phyloP scores from a whole-genome alignment of 805 yeast species.

The Lipomyces yamanashiensis region DNA sequence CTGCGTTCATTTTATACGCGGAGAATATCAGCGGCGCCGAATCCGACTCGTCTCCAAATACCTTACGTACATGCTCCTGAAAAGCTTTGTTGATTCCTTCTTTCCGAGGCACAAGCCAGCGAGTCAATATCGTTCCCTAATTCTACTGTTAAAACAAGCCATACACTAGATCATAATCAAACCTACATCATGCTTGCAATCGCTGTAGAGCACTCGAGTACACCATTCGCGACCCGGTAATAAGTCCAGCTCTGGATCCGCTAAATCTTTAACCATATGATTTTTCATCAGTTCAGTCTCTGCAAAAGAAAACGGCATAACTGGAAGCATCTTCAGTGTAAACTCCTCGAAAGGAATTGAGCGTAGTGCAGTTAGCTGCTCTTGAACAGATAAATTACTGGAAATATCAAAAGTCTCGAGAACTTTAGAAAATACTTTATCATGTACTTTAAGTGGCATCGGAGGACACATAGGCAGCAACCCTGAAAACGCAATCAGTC shows the following conservation, averaged over 20 bases:
- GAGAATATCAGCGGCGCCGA: neutral
- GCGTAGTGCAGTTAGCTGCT: neutral
- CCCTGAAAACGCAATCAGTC: constrained; percentile 11
- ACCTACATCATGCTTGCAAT: constrained; percentile 12
- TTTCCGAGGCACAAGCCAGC: neutral
- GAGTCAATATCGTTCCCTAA: constrained; percentile 6
- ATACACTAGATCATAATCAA: neutral
- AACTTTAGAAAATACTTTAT: neutral
- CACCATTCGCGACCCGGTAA: constrained; percentile 14
- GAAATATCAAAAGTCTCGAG: neutral
- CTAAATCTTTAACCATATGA: neutral
- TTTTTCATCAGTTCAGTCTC: neutral
- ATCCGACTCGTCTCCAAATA: neutral
- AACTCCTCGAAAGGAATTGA: constrained; percentile 4
- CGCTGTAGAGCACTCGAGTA: neutral
- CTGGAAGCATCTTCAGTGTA: neutral
- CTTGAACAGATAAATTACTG: neutral
- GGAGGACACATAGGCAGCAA: neutral
- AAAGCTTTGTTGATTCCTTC: neutral
- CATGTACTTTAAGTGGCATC: neutral
- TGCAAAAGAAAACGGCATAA: constrained; percentile 2
- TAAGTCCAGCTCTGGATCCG: neutral
- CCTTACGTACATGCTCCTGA: neutral
- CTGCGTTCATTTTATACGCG: neutral
- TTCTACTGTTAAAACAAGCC: neutral